Evolutionary conservation across 2,329 filamentous ascomycete genomes (phyloP).

Genomic region (Fusarium papillatum): DNA sequence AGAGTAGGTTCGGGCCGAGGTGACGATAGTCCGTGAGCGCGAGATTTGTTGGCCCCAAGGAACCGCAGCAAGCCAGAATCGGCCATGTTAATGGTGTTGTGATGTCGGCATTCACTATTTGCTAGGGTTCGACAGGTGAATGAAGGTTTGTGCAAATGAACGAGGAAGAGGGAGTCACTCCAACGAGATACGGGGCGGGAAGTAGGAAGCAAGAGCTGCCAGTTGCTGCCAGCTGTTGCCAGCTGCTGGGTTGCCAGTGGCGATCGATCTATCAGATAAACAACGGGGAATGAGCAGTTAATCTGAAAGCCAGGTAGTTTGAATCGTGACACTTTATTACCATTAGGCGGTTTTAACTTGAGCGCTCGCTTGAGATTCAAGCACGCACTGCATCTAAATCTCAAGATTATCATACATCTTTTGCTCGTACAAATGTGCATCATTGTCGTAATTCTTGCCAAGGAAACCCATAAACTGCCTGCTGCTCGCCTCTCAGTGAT

Average conservation of each 20-base stretch:
- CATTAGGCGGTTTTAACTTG: neutral
- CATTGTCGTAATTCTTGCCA: neutral
- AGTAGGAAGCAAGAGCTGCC: neutral
- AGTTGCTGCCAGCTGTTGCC: neutral
- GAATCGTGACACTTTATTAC: neutral
- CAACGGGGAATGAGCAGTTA: neutral
- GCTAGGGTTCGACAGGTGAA: neutral
- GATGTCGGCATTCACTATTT: neutral
- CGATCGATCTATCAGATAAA: neutral
- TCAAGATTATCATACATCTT: neutral
- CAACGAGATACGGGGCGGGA: neutral
- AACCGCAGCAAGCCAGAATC: slow-evolving; percentile 43
- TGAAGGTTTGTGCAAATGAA: neutral
- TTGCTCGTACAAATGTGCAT: neutral
- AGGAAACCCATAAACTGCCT: neutral
- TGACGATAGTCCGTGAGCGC: slow-evolving; percentile 34
- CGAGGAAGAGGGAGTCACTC: neutral
- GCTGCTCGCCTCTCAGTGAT: neutral
- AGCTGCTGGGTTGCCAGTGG: neutral
- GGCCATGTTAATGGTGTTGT: slow-evolving; percentile 30
- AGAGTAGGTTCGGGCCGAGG: slow-evolving; percentile 39
- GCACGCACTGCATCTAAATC: neutral
- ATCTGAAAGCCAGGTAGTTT: neutral
- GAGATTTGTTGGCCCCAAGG: slow-evolving; percentile 39
- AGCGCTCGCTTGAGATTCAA: neutral